A percentile compares a stretch with the other conserved stretches of the same genome.
Conservation (phyloP, 345 rosid species). For the Clausena lansium region DNA sequence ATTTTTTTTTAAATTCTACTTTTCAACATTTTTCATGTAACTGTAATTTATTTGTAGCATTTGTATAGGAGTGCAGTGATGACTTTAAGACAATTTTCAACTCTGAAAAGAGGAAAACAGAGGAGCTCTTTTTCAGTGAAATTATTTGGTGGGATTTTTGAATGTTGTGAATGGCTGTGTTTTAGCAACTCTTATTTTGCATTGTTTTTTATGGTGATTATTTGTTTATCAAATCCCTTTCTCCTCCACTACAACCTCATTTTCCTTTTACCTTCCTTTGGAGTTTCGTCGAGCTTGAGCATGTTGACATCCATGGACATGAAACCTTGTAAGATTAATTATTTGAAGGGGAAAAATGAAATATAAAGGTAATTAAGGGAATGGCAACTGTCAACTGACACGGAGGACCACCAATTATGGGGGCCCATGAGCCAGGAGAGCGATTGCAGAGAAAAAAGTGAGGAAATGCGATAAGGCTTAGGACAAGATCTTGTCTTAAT, state of each 20-base stretch:
- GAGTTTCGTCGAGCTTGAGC: background rate
- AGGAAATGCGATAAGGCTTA: background rate
- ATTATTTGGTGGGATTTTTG: conserved; percentile 3
- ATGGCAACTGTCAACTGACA: background rate
- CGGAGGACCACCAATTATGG: background rate
- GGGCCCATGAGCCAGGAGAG: background rate
- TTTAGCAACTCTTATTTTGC: background rate
- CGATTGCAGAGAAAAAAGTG: background rate
- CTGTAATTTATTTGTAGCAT: conserved; percentile 8
- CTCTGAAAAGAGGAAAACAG: background rate
- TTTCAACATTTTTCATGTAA: background rate
- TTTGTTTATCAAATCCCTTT: background rate
- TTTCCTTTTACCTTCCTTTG: background rate
- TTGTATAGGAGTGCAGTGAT: conserved; percentile 17
- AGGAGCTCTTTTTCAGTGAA: conserved; percentile 1
- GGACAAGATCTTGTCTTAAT: background rate
- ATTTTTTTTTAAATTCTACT: background rate
- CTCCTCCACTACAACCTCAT: too few relatives aligned
- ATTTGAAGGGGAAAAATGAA: too few relatives aligned
- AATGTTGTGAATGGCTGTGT: background rate
- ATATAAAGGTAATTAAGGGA: background rate
- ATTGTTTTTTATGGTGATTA: background rate
- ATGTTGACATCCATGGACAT: background rate
- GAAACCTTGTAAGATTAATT: too few relatives aligned
- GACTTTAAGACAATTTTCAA: background rate